Conservation (phyloP, 2,329 filamentous ascomycete species). For the Aureobasidium subglaciale region DNA sequence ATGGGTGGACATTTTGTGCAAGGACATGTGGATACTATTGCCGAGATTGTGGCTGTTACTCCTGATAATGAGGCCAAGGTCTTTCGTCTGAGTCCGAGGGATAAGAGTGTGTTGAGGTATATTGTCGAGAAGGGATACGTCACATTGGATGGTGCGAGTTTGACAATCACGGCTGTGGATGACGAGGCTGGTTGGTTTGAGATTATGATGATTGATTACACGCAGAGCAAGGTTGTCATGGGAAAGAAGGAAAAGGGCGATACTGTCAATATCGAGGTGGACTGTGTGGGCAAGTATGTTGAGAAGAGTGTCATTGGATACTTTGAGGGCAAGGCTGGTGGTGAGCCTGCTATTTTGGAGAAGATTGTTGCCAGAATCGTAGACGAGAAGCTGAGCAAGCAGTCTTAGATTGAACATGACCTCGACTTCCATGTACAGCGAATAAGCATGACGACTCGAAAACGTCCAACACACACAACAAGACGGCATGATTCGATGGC, state of each 20-base stretch:
- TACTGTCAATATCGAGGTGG: slow-evolving; percentile 85
- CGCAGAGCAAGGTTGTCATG: slow-evolving; percentile 83
- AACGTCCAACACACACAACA: too few relatives aligned
- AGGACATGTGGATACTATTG: slow-evolving; percentile 90
- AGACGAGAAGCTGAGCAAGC: slow-evolving; percentile 54
- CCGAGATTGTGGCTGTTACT: slow-evolving; percentile 62
- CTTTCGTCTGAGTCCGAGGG: slow-evolving; percentile 70
- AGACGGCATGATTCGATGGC: too few relatives aligned
- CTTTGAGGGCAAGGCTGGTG: slow-evolving; percentile 52
- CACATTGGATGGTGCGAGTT: slow-evolving; percentile 84
- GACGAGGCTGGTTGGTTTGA: slow-evolving; percentile 81
- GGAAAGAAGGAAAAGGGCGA: slow-evolving; percentile 73
- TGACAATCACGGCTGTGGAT: slow-evolving; percentile 83
- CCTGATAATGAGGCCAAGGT: slow-evolving; percentile 87
- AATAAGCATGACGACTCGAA: too few relatives aligned
- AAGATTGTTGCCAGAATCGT: slow-evolving; percentile 60
- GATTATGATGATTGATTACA: slow-evolving; percentile 96
- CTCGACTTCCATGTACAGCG: neutral
- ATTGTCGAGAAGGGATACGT: slow-evolving; percentile 96
- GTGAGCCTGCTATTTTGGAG: slow-evolving; percentile 44
- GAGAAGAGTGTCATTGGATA: slow-evolving; percentile 85
- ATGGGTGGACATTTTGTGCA: slow-evolving; percentile 99
- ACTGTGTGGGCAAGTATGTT: slow-evolving; percentile 78
- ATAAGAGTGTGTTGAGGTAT: slow-evolving; percentile 67
- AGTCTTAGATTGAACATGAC: neutral